These are phyloP conservation scores for Annulohypoxylon moriforme DNA, from an alignment of 495 filamentous ascomycete species.

Conservation along the genomic window DNA sequence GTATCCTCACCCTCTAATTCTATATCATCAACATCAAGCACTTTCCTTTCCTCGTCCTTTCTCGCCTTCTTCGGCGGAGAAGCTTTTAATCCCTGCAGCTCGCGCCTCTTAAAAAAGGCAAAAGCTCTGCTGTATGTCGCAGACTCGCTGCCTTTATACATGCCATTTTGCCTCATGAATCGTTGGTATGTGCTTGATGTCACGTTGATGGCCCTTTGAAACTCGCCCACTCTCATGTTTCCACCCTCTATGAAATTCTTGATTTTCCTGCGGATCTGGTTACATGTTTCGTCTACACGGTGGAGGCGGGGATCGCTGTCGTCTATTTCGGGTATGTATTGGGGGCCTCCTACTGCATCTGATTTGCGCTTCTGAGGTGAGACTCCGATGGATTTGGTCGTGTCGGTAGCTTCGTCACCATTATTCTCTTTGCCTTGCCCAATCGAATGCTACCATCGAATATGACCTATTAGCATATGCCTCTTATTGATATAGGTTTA, in stretches of 20 bases:
- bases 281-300: conserved; percentile 46
- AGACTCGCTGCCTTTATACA: conserved; percentile 42
- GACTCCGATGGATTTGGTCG: neutral
- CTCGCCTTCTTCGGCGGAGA: conserved; percentile 47
- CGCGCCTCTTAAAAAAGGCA: conserved; percentile 57
- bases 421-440: conserved; percentile 5
- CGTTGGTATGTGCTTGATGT: conserved; percentile 41
- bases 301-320: conserved; percentile 35
- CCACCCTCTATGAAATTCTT: conserved; percentile 54
- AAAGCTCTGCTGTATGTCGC: conserved; percentile 47
- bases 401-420: neutral
- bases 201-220: conserved; percentile 54
- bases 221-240: conserved; percentile 61
- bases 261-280: conserved; percentile 58
- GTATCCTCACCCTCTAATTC: conserved; percentile 53
- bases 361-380: conserved; percentile 51
- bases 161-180: conserved; percentile 47
- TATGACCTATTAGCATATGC: neutral
- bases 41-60: conserved; percentile 28
- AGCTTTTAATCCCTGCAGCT: conserved; percentile 50
- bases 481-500: too few species aligned
- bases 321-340: conserved; percentile 44
- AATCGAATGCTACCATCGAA: neutral
- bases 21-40: conserved; percentile 45
- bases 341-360: conserved; percentile 23